Percentiles rank a stretch among this genome's conserved stretches.
These are phyloP conservation scores for Candida sp. DNA, from an alignment of 1,139 yeast species.

Conservation along the genomic window DNA sequence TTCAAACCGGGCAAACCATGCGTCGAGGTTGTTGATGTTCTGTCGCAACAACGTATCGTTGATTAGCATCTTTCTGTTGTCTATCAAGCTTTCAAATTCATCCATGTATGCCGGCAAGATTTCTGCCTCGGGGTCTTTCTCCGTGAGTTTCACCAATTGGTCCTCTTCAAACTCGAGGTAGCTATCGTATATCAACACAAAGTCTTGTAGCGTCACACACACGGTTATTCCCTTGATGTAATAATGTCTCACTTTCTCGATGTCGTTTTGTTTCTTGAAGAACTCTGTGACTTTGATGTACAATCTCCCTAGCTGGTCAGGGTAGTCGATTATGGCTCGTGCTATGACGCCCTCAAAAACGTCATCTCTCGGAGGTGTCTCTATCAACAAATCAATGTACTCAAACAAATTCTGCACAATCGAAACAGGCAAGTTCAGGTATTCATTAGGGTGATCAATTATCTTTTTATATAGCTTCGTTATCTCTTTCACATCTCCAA, in stretches of 20 bases:
- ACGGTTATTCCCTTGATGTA: conserved; percentile 52
- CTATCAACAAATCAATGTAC: conserved; percentile 48
- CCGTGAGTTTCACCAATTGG: conserved; percentile 25
- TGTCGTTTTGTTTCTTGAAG: conserved; percentile 37
- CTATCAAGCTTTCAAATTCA: conserved; percentile 59
- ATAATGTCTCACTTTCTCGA: conserved; percentile 48
- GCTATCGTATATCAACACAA: conserved; percentile 65
- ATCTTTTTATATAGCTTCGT: conserved; percentile 18
- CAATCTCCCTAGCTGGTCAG: conserved; percentile 64
- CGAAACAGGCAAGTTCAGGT: conserved; percentile 17
- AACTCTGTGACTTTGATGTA: conserved; percentile 55
- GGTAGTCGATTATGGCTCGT: conserved; percentile 41
- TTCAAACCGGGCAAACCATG: conserved; percentile 69
- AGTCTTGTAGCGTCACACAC: conserved; percentile 62
- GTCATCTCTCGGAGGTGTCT: background rate
- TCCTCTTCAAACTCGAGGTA: conserved; percentile 68
- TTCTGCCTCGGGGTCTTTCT: conserved; percentile 21
- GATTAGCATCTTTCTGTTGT: conserved; percentile 56
- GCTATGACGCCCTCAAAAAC: conserved; percentile 10
- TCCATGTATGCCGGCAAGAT: conserved; percentile 49
- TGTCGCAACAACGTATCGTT: conserved; percentile 72
- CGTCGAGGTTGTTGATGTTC: conserved; percentile 61
- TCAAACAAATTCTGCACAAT: conserved; percentile 42
- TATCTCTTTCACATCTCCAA: conserved; percentile 23
- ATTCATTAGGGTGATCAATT: conserved; percentile 16